Conservation (phyloP, 176 grass and related monocot species). For the Saccharum officinarum region DNA sequence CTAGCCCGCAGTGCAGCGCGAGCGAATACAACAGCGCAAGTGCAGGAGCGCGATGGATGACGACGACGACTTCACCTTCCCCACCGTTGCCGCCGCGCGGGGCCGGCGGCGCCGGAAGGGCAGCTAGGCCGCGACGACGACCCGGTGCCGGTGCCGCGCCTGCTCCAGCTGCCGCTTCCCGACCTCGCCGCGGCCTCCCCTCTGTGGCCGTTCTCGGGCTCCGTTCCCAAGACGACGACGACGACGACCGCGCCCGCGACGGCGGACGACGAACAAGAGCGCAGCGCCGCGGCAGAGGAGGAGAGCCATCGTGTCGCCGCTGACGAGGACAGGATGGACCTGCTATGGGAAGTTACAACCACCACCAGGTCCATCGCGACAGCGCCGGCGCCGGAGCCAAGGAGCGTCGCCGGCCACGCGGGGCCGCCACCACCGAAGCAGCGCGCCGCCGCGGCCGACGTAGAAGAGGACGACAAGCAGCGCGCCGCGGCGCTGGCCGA, state of each 20-base stretch:
- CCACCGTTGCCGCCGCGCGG: background rate
- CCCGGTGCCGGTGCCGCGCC: too few relatives aligned
- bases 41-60: background rate
- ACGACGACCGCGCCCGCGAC: background rate
- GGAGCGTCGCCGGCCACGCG: background rate
- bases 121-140: background rate
- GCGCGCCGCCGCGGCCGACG: background rate
- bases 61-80: slow-evolving; percentile 43
- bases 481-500: background rate
- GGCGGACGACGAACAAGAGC: background rate
- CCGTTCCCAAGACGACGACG: background rate
- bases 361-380: background rate
- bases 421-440: background rate
- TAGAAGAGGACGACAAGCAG: background rate
- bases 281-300: background rate
- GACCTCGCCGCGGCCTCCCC: background rate
- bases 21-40: background rate
- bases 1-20: background rate
- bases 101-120: background rate
- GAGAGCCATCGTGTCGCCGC: background rate
- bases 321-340: slow-evolving; percentile 10
- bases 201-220: slow-evolving; percentile 41
- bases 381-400: background rate
- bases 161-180: background rate
- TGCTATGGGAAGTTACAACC: background rate